Conservation (phyloP, 352 stramenopile species). For the Phytopythium chamaehyphon region DNA sequence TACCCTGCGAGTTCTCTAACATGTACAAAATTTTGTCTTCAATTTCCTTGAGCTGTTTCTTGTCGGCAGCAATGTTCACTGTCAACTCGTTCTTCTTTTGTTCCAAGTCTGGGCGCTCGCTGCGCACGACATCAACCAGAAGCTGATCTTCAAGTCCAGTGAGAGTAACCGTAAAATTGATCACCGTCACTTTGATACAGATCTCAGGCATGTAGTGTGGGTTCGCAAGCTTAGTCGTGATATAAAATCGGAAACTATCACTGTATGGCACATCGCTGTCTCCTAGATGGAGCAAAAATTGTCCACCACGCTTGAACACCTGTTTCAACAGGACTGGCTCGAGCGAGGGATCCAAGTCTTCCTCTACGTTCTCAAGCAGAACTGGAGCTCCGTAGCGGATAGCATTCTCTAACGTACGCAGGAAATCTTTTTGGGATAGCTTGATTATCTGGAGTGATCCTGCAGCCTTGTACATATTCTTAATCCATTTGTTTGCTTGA, state of each 20-base stretch:
- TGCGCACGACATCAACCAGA: slow-evolving; percentile 90
- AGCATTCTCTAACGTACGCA: slow-evolving; percentile 90
- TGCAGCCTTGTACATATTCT: slow-evolving; percentile 87
- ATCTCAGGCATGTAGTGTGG: slow-evolving; percentile 95
- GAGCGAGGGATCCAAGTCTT: slow-evolving; percentile 90
- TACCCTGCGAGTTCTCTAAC: slow-evolving; percentile 90
- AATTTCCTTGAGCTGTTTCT: slow-evolving; percentile 92
- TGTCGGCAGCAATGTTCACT: slow-evolving; percentile 90
- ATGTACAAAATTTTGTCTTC: slow-evolving; percentile 95
- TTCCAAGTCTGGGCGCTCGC: slow-evolving; percentile 90
- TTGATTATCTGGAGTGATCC: slow-evolving; percentile 91
- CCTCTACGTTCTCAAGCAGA: slow-evolving; percentile 93
- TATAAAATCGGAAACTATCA: slow-evolving; percentile 91
- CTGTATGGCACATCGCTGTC: slow-evolving; percentile 92
- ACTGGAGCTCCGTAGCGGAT: slow-evolving; percentile 90
- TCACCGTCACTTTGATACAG: slow-evolving; percentile 93
- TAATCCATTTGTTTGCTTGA: slow-evolving; percentile 94
- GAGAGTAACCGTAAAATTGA: slow-evolving; percentile 94
- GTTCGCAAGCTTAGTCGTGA: slow-evolving; percentile 93
- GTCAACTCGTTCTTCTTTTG: slow-evolving; percentile 92
- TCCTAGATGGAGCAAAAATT: slow-evolving; percentile 86
- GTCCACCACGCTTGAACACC: slow-evolving; percentile 90
- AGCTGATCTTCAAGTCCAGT: slow-evolving; percentile 91
- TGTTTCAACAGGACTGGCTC: slow-evolving; percentile 93
- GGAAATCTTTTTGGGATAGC: slow-evolving; percentile 89